Evolutionary conservation across 192 early-diverging fungal genomes (phyloP), one percentile per base, ranked within the genome.

Genomic region (Coemansia pectinata): DNA sequence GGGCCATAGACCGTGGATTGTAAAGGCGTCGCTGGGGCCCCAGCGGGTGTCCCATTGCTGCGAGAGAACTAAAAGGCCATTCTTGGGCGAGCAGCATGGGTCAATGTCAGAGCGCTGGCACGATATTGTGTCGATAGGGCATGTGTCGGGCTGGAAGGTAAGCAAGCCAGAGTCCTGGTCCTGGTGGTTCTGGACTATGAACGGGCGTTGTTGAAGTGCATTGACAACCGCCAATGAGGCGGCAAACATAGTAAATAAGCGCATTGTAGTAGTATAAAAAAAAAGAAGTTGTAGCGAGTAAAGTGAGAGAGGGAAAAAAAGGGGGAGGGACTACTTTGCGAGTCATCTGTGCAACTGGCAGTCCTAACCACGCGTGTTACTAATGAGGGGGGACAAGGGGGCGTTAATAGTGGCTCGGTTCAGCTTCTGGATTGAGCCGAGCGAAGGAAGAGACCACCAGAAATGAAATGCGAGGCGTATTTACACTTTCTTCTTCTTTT

Each of bases 1-100:
- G 15, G 92, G 90, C 92, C 92, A 92, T 53, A 92, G 77, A n/a
- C 92, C 92, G 67, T 93, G 92, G 19, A 93, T 73, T 8, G 92
- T 91, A 52, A 88, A 93, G 31, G 81, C 74, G 44, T 90, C 74
- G 12, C 67, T 17, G 14, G 87, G 88, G 15, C 88, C 89, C 34
- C 80, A 86, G 48, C 87, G 84, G 2, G 75, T 48, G 66, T 87
- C 86, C 88, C 89, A 91, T 74, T 90, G 86, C 76, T 60, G 61
- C 3, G 84, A 61, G 0, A 85, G 67, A 4, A 82, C 77, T 2
- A 85, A 48, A 9, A 85, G 74, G 0, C 84, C 84, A 65, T 85
- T 73, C 19, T 41, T 50, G 15, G 79, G 84, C 39, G 72, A 79
- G 72, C 84, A 85, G 80, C 84, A 85, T n/a, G 73, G 34, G 63